Evolutionary conservation across 257 asterid genomes (phyloP).

Genomic region (Solanum paucissectum): DNA sequence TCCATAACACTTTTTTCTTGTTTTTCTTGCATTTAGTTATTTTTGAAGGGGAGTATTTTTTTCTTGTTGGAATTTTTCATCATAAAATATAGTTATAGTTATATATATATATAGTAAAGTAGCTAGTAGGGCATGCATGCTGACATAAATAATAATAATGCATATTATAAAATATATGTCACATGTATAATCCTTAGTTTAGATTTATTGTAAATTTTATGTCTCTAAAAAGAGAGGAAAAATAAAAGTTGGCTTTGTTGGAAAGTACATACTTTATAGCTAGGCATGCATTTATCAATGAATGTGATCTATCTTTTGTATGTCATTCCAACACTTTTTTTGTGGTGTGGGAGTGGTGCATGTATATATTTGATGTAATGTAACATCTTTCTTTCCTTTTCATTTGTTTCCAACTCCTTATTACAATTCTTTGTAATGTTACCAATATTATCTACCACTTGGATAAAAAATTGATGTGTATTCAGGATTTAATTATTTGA

Average conservation of each 20-base stretch:
- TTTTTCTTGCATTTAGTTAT: neutral
- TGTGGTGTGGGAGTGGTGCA: neutral
- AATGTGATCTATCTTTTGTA: neutral
- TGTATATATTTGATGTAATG: neutral
- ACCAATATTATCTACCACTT: neutral
- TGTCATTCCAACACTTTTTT: neutral
- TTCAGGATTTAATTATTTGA: neutral
- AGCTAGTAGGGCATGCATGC: neutral
- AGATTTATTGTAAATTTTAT: neutral
- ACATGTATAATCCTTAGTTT: neutral
- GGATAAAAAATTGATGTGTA: rapidly evolving
- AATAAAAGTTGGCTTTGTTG: neutral
- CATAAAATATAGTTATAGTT: neutral
- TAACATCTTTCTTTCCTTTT: neutral
- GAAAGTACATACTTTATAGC: neutral
- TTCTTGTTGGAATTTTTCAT: neutral
- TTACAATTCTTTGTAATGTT: neutral
- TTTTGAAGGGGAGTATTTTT: neutral
- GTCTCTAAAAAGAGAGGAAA: neutral
- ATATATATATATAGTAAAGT: neutral
- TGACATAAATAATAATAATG: neutral
- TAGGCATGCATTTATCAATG: neutral
- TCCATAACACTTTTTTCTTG: slow-evolving; percentile 27
- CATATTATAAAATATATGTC: neutral
- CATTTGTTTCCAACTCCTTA: neutral